Base-by-base conservation (phyloP, 306 rosid species). In the Citrullus mucosospermus region DNA sequence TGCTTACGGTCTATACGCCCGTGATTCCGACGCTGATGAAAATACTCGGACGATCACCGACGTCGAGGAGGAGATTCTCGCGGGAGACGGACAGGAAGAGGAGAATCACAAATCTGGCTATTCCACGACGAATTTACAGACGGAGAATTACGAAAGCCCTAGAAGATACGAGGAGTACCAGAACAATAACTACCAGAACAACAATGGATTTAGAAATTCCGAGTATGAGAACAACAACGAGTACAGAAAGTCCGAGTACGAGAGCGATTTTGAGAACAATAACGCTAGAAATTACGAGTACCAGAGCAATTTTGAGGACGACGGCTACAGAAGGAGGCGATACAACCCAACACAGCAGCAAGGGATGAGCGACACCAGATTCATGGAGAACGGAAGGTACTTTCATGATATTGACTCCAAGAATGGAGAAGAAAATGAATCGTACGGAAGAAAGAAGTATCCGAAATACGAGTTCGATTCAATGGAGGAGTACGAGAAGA, bases 311-410 rank as follows among this genome's bases (percentile, higher is more conserved):
- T 15, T 18, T 13, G 34, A 58, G 9, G 69, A 25, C 28, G 32
- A 0, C 13, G 48, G 79, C 39, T 74, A 81, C 41, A 68, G 82
- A 8, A 54, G 25, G 6, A 78, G 78, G 32, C 83, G 80, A 34
- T 73, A 80, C 70, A 86, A 87, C 81, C 14, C 48, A 50, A 74
- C 54, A 65, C 77, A 86, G 59, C 83, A 77, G 44, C 87, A 91
- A 80, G 97, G 94, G 79, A 87, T 88, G 98, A 93, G 96, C 81
- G 94, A 93, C 80, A 91, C 94, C n/a, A 86, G 94, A 88, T 87
- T 80, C 72, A 2, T 81, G 87, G 91, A 91, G 80, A 86, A 89
- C 69, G 93, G 90, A 3, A 89, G 59, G 86, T 88, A 89, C 71
- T 75, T 15, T 78, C 48, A 78, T 56, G 53, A 80, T 51, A 81